These are phyloP conservation scores for Chenopodium formosanum DNA, from an alignment of 148 eudicot genomes.

Conservation along the genomic window DNA sequence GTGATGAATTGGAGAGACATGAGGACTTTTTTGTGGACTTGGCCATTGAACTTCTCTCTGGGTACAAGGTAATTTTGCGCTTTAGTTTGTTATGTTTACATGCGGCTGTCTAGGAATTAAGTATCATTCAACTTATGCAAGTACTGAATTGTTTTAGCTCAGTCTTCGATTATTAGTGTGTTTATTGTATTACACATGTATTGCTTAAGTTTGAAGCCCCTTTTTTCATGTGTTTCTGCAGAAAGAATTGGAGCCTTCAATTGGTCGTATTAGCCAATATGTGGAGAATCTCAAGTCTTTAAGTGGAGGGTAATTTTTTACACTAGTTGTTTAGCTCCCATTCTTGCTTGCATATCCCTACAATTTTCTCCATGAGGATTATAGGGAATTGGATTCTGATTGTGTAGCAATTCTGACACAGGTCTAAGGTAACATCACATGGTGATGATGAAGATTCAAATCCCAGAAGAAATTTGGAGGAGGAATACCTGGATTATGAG, in stretches of 20 bases:
- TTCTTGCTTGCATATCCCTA: not conserved
- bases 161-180: not conserved
- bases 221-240: constrained; percentile 29
- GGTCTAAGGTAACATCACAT: constrained; percentile 39
- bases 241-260: constrained; percentile 81
- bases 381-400: constrained; percentile 8
- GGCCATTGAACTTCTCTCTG: constrained; percentile 70
- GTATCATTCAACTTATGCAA: not conserved
- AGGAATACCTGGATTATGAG: constrained; percentile 89
- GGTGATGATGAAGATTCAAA: constrained; percentile 46
- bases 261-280: constrained; percentile 67
- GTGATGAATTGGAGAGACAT: constrained; percentile 82
- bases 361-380: not conserved
- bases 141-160: not conserved
- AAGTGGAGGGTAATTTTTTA: constrained; percentile 56
- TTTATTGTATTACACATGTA: no score
- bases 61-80: constrained; percentile 55
- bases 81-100: constrained; percentile 1
- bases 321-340: not conserved
- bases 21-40: constrained; percentile 72
- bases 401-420: constrained; percentile 23
- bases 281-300: constrained; percentile 79
- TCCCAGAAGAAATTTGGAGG: constrained; percentile 81
- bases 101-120: not conserved
- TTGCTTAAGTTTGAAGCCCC: not conserved